phyloP scores from a whole-genome alignment of 768 basidiomycete species.

The Chalciporus chontae region DNA sequence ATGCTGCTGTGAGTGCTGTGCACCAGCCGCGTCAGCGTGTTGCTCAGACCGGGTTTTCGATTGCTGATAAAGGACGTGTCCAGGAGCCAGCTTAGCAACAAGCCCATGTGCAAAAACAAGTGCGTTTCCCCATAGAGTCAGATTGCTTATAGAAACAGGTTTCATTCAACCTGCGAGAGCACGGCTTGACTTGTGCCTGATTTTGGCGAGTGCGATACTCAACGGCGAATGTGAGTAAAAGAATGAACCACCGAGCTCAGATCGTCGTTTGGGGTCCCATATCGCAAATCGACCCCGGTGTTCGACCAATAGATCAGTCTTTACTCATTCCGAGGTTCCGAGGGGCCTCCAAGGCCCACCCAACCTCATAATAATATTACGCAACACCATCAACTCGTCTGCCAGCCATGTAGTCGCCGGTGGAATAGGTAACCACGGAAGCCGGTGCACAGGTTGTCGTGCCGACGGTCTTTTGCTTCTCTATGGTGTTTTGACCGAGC shows the following conservation, averaged over 20 bases:
- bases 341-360: not conserved
- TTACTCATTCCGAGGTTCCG: slow-evolving; percentile 8
- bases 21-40: not conserved
- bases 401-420: too few species aligned
- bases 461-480: slow-evolving; percentile 5
- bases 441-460: slow-evolving; percentile 4
- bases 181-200: too few species aligned
- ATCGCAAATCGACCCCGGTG: not conserved
- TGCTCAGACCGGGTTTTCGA: not conserved
- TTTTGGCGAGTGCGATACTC: not conserved
- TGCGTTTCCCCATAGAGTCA: too few species aligned
- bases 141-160: too few species aligned
- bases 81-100: not conserved
- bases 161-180: too few species aligned
- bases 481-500: not conserved
- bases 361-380: not conserved
- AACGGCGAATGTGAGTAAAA: not conserved
- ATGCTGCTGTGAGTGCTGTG: slow-evolving; percentile 1
- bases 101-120: too few species aligned
- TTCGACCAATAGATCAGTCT: not conserved
- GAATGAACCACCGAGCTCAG: not conserved
- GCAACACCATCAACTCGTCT: too few species aligned
- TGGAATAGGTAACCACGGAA: not conserved
- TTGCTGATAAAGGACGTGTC: not conserved
- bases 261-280: not conserved